Conservation (phyloP, 257 asterid species). For the Solanum sejunctum region DNA sequence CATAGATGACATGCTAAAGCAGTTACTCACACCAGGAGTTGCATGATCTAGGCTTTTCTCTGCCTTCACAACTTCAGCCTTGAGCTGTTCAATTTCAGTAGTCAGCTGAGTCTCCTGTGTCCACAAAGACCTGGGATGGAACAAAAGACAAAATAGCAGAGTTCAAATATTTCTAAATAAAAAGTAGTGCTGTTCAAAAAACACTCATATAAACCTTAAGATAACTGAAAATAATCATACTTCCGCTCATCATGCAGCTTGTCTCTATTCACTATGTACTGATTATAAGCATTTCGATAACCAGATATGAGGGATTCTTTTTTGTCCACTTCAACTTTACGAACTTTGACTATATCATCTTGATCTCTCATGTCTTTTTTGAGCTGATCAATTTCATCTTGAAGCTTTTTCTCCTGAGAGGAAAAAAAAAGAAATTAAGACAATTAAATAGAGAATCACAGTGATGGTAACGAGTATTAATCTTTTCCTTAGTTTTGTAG, state of each 20-base stretch:
- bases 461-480: neutral
- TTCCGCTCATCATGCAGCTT: conserved; percentile 74
- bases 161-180: neutral
- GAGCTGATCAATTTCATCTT: conserved; percentile 73
- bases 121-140: conserved; percentile 66
- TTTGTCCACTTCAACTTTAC: conserved; percentile 53
- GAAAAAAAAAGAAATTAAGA: neutral
- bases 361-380: conserved; percentile 47
- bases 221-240: conserved; percentile 30
- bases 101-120: conserved; percentile 59
- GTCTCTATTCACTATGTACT: conserved; percentile 63
- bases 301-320: conserved; percentile 63
- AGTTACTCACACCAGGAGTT: conserved; percentile 85
- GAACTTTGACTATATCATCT: conserved; percentile 51
- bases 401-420: conserved; percentile 66
- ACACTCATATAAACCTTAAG: neutral
- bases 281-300: conserved; percentile 59
- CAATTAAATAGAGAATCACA: neutral
- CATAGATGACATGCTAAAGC: neutral
- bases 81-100: conserved; percentile 74
- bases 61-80: conserved; percentile 79
- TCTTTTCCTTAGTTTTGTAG: neutral
- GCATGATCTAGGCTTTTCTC: conserved; percentile 96
- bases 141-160: conserved; percentile 9
- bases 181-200: neutral